Evolutionary conservation across 176 grass and related monocot genomes (phyloP).

Genomic region (Hsuehochloa calcarea): DNA sequence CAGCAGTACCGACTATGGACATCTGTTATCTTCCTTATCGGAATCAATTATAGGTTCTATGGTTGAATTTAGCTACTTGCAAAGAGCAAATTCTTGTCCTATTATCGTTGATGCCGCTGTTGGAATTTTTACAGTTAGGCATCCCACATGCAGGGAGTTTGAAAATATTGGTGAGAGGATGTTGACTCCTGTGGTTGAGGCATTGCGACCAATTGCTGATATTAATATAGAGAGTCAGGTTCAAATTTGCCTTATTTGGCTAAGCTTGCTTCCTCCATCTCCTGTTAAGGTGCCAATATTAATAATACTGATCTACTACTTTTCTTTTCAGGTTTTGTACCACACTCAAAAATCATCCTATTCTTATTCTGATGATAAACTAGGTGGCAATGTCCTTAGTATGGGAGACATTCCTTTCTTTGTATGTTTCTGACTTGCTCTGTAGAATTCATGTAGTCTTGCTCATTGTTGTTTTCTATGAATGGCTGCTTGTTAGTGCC

Average conservation of each 20-base stretch:
- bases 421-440: conserved; percentile 57
- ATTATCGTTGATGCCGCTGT: background rate
- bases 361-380: conserved; percentile 76
- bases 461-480: conserved; percentile 17
- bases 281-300: background rate
- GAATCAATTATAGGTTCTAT: conserved; percentile 1
- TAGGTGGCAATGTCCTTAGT: conserved; percentile 61
- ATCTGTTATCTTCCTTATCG: conserved; percentile 21
- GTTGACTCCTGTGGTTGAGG: conserved; percentile 73
- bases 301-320: background rate
- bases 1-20: background rate
- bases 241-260: conserved; percentile 28
- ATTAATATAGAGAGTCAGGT: conserved; percentile 98
- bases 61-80: background rate
- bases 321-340: conserved; percentile 76
- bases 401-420: conserved; percentile 91
- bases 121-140: conserved; percentile 16
- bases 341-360: conserved; percentile 80
- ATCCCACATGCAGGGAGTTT: conserved; percentile 69
- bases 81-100: background rate
- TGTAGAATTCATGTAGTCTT: background rate
- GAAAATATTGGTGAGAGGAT: conserved; percentile 70
- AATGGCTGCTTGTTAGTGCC: conserved; percentile 3
- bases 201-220: conserved; percentile 72
- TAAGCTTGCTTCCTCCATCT: conserved; percentile 18